Evolutionary conservation across 257 asterid genomes (phyloP).

Genomic region (Gardenia jasminoides): DNA sequence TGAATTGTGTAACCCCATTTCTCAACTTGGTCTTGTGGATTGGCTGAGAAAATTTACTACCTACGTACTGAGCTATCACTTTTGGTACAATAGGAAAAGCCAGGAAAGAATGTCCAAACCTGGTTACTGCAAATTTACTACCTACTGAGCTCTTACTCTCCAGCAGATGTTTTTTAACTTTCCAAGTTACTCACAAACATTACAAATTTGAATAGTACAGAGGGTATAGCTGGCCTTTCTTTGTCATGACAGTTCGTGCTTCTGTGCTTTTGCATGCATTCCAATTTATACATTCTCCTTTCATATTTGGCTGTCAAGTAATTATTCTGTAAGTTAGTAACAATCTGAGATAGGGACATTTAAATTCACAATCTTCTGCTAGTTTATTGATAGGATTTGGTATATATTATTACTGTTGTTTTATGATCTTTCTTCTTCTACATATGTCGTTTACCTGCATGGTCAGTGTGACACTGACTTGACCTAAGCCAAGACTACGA

Average conservation of each 20-base stretch:
- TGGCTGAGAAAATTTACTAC: not conserved
- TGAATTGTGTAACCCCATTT: not conserved
- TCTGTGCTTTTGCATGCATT: not conserved
- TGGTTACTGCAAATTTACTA: not conserved
- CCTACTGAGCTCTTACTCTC: not conserved
- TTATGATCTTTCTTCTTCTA: no score
- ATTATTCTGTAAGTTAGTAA: not conserved
- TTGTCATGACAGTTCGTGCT: not conserved
- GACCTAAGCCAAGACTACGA: no score
- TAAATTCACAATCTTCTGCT: no score
- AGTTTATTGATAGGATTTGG: no score
- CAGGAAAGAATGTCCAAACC: no score
- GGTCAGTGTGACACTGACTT: no score
- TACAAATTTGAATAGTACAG: not conserved
- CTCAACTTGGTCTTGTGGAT: not conserved
- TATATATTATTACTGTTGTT: no score
- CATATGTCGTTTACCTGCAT: no score
- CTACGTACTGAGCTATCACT: no score
- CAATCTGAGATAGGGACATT: not conserved
- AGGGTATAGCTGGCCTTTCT: not conserved
- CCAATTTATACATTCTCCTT: not conserved
- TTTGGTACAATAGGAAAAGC: no score
- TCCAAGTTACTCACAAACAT: not conserved
- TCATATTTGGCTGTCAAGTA: not conserved
- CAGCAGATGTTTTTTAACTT: not conserved